Conservation (phyloP, 1,284 basidiomycete species). For the Mycena citricolor region DNA sequence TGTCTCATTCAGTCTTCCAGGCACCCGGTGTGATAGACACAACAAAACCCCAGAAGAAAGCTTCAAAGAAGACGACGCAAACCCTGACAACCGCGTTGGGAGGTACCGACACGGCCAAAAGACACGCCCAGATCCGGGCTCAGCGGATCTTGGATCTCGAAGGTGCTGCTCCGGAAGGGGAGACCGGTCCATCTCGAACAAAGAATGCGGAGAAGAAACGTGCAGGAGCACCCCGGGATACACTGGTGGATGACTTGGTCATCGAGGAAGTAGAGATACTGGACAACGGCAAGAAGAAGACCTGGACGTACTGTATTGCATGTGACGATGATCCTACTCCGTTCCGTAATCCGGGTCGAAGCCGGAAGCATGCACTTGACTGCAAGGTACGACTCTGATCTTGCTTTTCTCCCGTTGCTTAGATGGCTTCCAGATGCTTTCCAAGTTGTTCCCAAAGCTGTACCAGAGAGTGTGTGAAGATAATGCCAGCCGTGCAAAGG, state of each 20-base stretch:
- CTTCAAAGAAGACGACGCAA: background rate
- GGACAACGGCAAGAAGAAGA: background rate
- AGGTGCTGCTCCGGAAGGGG: conserved; percentile 2
- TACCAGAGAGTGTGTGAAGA: background rate
- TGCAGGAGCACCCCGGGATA: too few relatives aligned
- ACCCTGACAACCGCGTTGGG: background rate
- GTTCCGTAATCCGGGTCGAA: conserved; percentile 8
- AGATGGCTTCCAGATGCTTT: background rate
- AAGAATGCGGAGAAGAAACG: conserved; percentile 5
- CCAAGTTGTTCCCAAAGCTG: conserved; percentile 1
- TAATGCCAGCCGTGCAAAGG: background rate
- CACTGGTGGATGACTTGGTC: conserved; percentile 5
- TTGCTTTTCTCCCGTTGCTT: background rate
- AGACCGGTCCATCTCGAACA: conserved; percentile 9
- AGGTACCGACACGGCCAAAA: background rate
- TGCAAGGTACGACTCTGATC: conserved; percentile 3
- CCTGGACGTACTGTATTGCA: conserved; percentile 9
- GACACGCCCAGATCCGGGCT: conserved; percentile 6
- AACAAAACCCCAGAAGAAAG: too few relatives aligned
- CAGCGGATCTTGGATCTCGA: conserved; percentile 12
- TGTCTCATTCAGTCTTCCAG: too few relatives aligned
- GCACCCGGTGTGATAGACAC: too few relatives aligned
- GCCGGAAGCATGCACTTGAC: conserved; percentile 6
- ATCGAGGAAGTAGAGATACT: conserved; percentile 6
- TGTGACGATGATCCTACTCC: conserved; percentile 3